Percentiles rank a stretch among this genome's conserved stretches.
Conservation (phyloP, 768 basidiomycete genomes). For the Termitomyces titanicus region DNA sequence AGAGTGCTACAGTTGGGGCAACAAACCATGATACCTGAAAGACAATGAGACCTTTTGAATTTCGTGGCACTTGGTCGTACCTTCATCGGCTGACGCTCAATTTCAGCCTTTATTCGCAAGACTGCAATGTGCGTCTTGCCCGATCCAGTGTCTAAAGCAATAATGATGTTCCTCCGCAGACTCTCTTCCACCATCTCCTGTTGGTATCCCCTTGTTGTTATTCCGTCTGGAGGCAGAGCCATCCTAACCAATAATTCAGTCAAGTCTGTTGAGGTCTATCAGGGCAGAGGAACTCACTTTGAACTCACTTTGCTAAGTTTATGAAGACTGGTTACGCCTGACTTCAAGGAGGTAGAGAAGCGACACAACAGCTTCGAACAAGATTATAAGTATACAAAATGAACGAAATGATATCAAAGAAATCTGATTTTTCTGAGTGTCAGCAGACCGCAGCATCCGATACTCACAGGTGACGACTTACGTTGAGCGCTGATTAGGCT, state of each 20-base stretch:
- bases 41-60: neutral
- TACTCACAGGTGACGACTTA: too few species aligned
- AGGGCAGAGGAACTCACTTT: neutral
- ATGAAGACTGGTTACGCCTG: neutral
- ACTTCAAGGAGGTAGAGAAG: neutral
- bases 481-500: too few species aligned
- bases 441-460: too few species aligned
- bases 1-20: slow-evolving; percentile 73
- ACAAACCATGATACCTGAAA: slow-evolving; percentile 74
- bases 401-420: neutral
- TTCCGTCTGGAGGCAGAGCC: neutral
- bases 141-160: slow-evolving; percentile 76
- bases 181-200: slow-evolving; percentile 79
- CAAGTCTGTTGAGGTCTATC: neutral
- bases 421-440: too few species aligned
- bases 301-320: neutral
- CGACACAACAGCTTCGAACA: neutral
- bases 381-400: neutral
- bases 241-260: neutral
- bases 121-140: slow-evolving; percentile 81
- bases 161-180: slow-evolving; percentile 60
- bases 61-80: slow-evolving; percentile 28
- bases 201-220: slow-evolving; percentile 58
- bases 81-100: slow-evolving; percentile 57
- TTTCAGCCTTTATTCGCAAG: slow-evolving; percentile 65